These are phyloP conservation scores for Monosporozyma aerobia DNA, from an alignment of 805 yeast genomes.

Conservation along the genomic window DNA sequence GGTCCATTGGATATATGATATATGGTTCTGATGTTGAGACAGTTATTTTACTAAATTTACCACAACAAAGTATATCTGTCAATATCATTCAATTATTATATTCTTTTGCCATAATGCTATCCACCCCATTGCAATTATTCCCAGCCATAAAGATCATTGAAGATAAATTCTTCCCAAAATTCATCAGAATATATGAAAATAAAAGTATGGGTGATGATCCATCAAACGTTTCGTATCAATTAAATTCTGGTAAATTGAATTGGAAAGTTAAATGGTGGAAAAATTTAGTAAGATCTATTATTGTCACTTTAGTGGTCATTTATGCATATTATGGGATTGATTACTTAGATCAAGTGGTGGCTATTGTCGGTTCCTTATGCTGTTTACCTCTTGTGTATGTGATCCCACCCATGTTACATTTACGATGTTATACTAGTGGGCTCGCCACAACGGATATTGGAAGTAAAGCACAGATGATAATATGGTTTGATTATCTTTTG, in stretches of 20 bases:
- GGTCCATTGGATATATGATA: constrained; percentile 59
- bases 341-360: constrained; percentile 63
- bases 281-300: constrained; percentile 44
- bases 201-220: constrained; percentile 8
- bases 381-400: constrained; percentile 80
- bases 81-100: constrained; percentile 61
- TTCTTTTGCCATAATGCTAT: constrained; percentile 62
- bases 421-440: constrained; percentile 35
- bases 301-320: constrained; percentile 46
- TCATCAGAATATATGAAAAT: constrained; percentile 16
- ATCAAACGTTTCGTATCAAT: constrained; percentile 1
- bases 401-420: constrained; percentile 74
- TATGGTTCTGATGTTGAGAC: constrained; percentile 59
- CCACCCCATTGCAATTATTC: constrained; percentile 73
- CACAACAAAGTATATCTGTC: constrained; percentile 55
- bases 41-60: constrained; percentile 62
- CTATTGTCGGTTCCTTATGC: constrained; percentile 76
- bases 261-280: constrained; percentile 54
- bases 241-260: constrained; percentile 48
- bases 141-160: constrained; percentile 73
- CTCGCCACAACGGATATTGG: background rate
- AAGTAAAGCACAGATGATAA: constrained; percentile 11
- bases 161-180: constrained; percentile 44
- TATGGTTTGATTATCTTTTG: constrained; percentile 39
- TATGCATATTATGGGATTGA: constrained; percentile 62